Percentiles rank a stretch among this genome's conserved stretches.
These are phyloP conservation scores for Geranomyces variabilis DNA, from an alignment of 192 early-diverging fungal genomes.

Conservation along the genomic window DNA sequence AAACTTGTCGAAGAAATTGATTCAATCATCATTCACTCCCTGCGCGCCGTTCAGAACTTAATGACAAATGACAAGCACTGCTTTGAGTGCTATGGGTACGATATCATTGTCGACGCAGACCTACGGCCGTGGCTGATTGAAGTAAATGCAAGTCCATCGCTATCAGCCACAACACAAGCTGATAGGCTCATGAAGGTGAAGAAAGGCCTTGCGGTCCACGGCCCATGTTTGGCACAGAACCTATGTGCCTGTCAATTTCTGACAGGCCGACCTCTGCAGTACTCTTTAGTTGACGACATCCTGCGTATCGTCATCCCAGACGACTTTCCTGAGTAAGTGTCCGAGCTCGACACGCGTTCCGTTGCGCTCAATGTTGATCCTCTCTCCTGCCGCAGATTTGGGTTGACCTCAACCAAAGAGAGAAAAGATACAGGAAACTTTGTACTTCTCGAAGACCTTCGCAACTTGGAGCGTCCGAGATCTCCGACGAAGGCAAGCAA, in stretches of 20 bases:
- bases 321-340: slow-evolving; percentile 57
- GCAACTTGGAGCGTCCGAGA: slow-evolving; percentile 8
- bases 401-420: slow-evolving; percentile 13
- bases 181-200: slow-evolving; percentile 58
- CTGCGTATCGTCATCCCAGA: slow-evolving; percentile 58
- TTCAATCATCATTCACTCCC: slow-evolving; percentile 56
- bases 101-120: slow-evolving; percentile 56
- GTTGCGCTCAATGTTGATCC: background rate
- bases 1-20: slow-evolving; percentile 58
- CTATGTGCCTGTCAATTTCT: background rate
- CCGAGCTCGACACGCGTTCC: background rate
- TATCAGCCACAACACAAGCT: slow-evolving; percentile 53
- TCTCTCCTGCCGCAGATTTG: slow-evolving; percentile 3
- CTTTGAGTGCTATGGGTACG: slow-evolving; percentile 65
- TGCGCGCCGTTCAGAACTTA: slow-evolving; percentile 53
- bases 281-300: slow-evolving; percentile 59
- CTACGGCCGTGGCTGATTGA: slow-evolving; percentile 63
- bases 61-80: slow-evolving; percentile 58
- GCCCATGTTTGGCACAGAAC: background rate
- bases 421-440: slow-evolving; percentile 35
- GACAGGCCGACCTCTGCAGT: slow-evolving; percentile 33
- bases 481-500: background rate
- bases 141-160: slow-evolving; percentile 58
- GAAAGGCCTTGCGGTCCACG: background rate
- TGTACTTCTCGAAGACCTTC: slow-evolving; percentile 26